phyloP scores from a whole-genome alignment of 2,329 filamentous ascomycete species.

The Exserohilum turcica region DNA sequence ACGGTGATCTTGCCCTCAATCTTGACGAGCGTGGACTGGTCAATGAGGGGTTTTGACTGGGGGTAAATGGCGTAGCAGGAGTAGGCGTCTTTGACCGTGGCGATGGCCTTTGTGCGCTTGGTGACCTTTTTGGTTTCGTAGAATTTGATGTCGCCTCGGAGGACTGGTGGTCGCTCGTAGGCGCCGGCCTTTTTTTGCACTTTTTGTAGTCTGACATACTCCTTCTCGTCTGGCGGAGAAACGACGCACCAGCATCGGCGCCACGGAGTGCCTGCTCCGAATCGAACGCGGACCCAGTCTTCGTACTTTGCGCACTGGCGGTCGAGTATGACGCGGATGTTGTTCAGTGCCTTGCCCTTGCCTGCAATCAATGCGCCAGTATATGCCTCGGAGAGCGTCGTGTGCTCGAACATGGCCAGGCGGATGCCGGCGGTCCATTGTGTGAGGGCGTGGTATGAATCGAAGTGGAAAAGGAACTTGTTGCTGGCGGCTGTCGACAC shows the following conservation, averaged over 20 bases:
- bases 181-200: slow-evolving; percentile 78
- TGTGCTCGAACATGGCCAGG: slow-evolving; percentile 91
- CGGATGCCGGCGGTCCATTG: slow-evolving; percentile 97
- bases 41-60: slow-evolving; percentile 89
- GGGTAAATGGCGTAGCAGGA: slow-evolving; percentile 96
- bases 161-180: slow-evolving; percentile 75
- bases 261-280: slow-evolving; percentile 96
- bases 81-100: slow-evolving; percentile 87
- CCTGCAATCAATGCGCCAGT: slow-evolving; percentile 94
- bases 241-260: slow-evolving; percentile 96
- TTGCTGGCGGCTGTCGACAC: slow-evolving; percentile 95
- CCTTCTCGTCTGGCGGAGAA: slow-evolving; percentile 90
- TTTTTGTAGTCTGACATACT: slow-evolving; percentile 82
- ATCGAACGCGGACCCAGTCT: slow-evolving; percentile 93
- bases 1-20: slow-evolving; percentile 90
- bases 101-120: slow-evolving; percentile 89
- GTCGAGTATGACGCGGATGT: slow-evolving; percentile 88
- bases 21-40: slow-evolving; percentile 92
- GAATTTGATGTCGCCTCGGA: slow-evolving; percentile 92
- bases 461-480: slow-evolving; percentile 94
- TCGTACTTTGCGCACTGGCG: slow-evolving; percentile 76
- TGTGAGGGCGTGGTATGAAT: slow-evolving; percentile 86
- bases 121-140: slow-evolving; percentile 90
- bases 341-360: slow-evolving; percentile 87
- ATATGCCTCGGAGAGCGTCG: slow-evolving; percentile 92